Evolutionary conservation across 768 basidiomycete genomes (phyloP).

Genomic region (Pleurotus citrinopileatus): DNA sequence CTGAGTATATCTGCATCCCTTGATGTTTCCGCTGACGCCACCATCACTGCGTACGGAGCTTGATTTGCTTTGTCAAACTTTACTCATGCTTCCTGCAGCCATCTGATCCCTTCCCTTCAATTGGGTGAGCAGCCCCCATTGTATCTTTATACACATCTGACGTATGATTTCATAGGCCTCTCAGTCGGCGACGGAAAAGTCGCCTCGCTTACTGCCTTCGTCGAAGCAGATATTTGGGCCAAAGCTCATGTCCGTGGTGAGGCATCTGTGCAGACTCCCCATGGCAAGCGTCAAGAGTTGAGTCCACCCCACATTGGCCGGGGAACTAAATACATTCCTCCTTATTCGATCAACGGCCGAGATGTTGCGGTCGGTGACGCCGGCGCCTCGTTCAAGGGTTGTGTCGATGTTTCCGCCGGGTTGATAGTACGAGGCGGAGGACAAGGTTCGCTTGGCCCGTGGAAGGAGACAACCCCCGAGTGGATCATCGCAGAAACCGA

Average conservation of each 20-base stretch:
- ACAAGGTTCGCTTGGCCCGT: not conserved
- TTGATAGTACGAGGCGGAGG: not conserved
- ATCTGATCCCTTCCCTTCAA: not conserved
- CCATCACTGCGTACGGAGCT: not conserved
- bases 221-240: constrained; percentile 3
- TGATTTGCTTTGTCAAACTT: not conserved
- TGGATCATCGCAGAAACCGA: not conserved
- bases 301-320: not conserved
- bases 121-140: not conserved
- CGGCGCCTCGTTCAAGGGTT: not conserved
- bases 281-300: not conserved
- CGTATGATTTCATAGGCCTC: not conserved
- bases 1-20: not conserved
- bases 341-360: not conserved
- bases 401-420: not conserved
- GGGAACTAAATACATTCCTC: not conserved
- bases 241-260: not conserved
- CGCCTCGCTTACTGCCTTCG: not conserved
- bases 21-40: not conserved
- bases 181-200: not conserved
- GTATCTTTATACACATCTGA: too few relatives aligned
- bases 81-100: not conserved
- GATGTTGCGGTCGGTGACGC: not conserved
- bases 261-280: not conserved
- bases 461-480: not conserved